These are phyloP conservation scores for Colletotrichum caudatum DNA, from an alignment of 2,329 filamentous ascomycete genomes.

Conservation along the genomic window DNA sequence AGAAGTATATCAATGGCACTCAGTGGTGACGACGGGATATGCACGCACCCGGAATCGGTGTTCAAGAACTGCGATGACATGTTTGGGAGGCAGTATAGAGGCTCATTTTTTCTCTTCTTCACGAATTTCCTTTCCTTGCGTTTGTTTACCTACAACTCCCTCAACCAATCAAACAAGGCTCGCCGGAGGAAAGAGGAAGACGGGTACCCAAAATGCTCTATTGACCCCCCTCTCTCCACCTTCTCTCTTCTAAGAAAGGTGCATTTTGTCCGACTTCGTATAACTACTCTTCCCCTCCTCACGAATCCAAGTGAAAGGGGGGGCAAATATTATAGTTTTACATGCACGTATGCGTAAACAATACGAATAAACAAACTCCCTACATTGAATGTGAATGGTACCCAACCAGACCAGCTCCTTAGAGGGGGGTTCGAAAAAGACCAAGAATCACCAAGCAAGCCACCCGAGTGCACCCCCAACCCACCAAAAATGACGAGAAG, in stretches of 20 bases:
- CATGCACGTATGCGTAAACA: conserved; percentile 24
- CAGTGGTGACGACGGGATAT: conserved; percentile 53
- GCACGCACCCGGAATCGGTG: too few relatives aligned
- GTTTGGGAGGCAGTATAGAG: not conserved
- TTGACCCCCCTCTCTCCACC: not conserved
- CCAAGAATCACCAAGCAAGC: conserved; percentile 8
- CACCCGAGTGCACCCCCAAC: not conserved
- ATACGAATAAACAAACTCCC: conserved; percentile 18
- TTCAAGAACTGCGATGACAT: not conserved
- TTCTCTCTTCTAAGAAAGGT: not conserved
- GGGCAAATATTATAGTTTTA: conserved; percentile 21
- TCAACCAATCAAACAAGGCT: not conserved
- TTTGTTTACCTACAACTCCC: not conserved
- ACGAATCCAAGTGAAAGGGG: not conserved
- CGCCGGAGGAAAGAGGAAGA: not conserved
- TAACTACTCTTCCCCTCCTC: not conserved
- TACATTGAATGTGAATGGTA: conserved; percentile 16
- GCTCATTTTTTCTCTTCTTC: not conserved
- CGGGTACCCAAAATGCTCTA: not conserved
- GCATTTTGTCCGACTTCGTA: not conserved
- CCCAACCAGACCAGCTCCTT: conserved; percentile 22
- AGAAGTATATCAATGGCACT: conserved; percentile 61
- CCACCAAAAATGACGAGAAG: not conserved
- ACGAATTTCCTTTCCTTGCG: not conserved
- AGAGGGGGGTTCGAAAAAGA: not conserved